Evolutionary conservation across 352 stramenopile species (phyloP).

Genomic region (Phytophthora pluvialis): DNA sequence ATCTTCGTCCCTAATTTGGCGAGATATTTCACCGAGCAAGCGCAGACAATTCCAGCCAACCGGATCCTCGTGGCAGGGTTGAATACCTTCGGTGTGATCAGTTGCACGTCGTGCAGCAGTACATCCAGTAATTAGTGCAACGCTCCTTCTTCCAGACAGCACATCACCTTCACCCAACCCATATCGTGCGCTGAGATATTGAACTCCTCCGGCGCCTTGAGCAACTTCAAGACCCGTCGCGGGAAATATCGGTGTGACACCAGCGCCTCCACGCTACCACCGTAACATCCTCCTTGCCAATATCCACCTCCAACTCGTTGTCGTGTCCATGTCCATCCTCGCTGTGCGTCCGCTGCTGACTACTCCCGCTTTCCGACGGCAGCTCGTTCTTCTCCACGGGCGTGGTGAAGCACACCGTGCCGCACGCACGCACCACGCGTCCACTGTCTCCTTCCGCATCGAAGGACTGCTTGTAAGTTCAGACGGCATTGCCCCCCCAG

Average conservation of each 20-base stretch:
- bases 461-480: conserved; percentile 98
- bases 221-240: conserved; percentile 52
- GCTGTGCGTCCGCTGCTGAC: conserved; percentile 36
- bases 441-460: conserved; percentile 99
- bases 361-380: conserved; percentile 17
- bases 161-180: too few species aligned
- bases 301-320: conserved; percentile 34
- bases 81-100: conserved; percentile 96
- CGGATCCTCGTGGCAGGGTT: conserved; percentile 77
- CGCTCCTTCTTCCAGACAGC: too few species aligned
- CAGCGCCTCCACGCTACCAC: conserved; percentile 34
- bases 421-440: conserved; percentile 96
- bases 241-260: conserved; percentile 61
- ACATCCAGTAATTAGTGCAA: too few species aligned
- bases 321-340: conserved; percentile 49
- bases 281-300: conserved; percentile 38
- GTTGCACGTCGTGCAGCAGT: conserved; percentile 96
- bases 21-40: conserved; percentile 90
- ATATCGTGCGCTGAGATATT: conserved; percentile 83
- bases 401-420: conserved; percentile 90
- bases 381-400: conserved; percentile 66
- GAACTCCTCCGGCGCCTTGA: conserved; percentile 67
- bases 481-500: conserved; percentile 97
- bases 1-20: conserved; percentile 94
- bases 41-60: conserved; percentile 86